Percentiles rank a stretch among this genome's conserved stretches.
phyloP scores from a whole-genome alignment of 345 rosid species.

The Kernera saxatilis region DNA sequence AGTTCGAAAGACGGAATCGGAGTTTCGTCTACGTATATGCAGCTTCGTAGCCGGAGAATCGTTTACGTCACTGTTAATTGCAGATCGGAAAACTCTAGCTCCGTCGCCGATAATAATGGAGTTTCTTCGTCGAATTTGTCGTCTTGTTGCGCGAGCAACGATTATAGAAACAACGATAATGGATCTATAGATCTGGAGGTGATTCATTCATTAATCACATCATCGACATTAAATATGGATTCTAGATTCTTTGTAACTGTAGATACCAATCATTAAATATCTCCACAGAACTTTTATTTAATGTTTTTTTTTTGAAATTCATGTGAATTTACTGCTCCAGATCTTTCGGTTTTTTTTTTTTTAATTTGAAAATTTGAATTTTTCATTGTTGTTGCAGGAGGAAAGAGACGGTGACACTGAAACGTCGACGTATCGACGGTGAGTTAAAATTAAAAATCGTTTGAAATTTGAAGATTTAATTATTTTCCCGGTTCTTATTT shows the following conservation, averaged over 20 bases:
- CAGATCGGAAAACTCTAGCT: constrained; percentile 29
- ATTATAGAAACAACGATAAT: not conserved
- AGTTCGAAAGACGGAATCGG: constrained; percentile 16
- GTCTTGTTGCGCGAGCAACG: constrained; percentile 45
- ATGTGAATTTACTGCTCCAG: not conserved
- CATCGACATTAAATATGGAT: constrained; percentile 11
- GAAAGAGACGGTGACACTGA: constrained; percentile 46
- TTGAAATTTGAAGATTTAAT: constrained; percentile 24
- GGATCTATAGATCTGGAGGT: constrained; percentile 55
- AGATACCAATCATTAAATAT: not conserved
- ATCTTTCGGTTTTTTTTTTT: not conserved
- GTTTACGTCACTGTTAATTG: not conserved
- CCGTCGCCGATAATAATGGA: constrained; percentile 9
- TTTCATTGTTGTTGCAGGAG: constrained; percentile 26
- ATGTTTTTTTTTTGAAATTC: not conserved
- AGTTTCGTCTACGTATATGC: constrained; percentile 31
- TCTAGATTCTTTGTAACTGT: constrained; percentile 15
- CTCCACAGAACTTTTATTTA: not conserved
- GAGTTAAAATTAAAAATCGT: not conserved
- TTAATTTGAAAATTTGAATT: constrained; percentile 11
- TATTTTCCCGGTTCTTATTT: not conserved
- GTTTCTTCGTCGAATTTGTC: constrained; percentile 22
- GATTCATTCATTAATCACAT: not conserved
- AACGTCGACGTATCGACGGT: constrained; percentile 41
- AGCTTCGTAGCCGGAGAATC: constrained; percentile 37